Conservation (phyloP, 83 land plant species). For the Thuja plicata region DNA sequence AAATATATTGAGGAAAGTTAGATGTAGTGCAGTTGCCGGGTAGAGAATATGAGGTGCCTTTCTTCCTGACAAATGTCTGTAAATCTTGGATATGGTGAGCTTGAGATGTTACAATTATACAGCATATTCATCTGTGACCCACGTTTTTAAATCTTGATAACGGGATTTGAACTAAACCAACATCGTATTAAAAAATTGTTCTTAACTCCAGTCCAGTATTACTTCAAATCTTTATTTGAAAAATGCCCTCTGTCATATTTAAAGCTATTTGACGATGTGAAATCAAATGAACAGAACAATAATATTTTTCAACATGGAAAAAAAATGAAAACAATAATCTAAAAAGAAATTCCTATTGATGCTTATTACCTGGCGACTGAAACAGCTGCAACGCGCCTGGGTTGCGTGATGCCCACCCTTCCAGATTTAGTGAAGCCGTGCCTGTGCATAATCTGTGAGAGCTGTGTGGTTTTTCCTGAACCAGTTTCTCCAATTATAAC, state of each 20-base stretch:
- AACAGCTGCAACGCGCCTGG: slow-evolving; percentile 98
- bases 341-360: not conserved
- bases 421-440: slow-evolving; percentile 71
- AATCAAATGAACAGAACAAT: not conserved
- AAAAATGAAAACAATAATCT: not conserved
- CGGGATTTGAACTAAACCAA: not conserved
- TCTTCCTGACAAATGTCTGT: not conserved
- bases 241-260: not conserved
- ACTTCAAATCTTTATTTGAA: not conserved
- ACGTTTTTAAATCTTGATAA: not conserved
- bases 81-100: not conserved
- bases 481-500: slow-evolving; percentile 98
- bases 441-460: slow-evolving; percentile 88
- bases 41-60: not conserved
- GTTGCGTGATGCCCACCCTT: slow-evolving; percentile 81
- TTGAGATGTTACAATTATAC: not conserved
- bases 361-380: slow-evolving; percentile 71
- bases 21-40: not conserved
- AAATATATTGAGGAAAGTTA: not conserved
- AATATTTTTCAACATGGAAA: not conserved
- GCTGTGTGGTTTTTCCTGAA: slow-evolving; percentile 99
- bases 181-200: not conserved
- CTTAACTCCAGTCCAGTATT: not conserved
- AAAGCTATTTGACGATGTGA: not conserved
- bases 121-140: too few species aligned